Percentiles rank a stretch among this genome's conserved stretches.
These are phyloP conservation scores for Cadophora malorum DNA, from an alignment of 2,329 filamentous ascomycete genomes.

Conservation along the genomic window DNA sequence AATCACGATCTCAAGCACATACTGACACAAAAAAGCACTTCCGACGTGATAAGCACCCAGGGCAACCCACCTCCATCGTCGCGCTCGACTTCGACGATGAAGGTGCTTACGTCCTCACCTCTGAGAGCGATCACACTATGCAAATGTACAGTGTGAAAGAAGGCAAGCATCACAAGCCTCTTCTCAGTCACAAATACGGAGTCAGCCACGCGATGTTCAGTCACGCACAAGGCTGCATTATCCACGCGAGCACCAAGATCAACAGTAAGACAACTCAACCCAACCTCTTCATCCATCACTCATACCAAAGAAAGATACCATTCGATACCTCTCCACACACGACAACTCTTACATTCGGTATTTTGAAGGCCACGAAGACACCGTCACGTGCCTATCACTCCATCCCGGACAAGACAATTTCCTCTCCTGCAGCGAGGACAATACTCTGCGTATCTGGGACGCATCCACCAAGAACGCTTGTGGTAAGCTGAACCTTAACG, in stretches of 20 bases:
- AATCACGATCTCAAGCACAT: slow-evolving; percentile 19
- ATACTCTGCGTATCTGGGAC: slow-evolving; percentile 92
- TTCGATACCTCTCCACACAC: slow-evolving; percentile 86
- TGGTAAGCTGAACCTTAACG: slow-evolving; percentile 80
- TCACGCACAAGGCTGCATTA: slow-evolving; percentile 83
- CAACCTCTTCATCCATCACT: not conserved
- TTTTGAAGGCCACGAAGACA: slow-evolving; percentile 86
- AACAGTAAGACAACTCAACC: slow-evolving; percentile 65
- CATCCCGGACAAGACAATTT: slow-evolving; percentile 90
- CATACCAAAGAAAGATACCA: slow-evolving; percentile 64
- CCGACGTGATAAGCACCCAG: slow-evolving; percentile 52
- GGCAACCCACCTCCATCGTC: slow-evolving; percentile 67
- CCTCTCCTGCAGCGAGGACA: slow-evolving; percentile 88
- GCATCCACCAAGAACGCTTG: slow-evolving; percentile 75
- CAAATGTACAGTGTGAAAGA: slow-evolving; percentile 95
- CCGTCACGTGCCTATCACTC: slow-evolving; percentile 83
- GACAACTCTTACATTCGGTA: slow-evolving; percentile 97
- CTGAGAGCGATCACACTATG: slow-evolving; percentile 92
- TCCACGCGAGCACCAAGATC: slow-evolving; percentile 95
- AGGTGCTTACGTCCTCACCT: slow-evolving; percentile 89
- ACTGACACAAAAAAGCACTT: slow-evolving; percentile 56
- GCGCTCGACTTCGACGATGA: slow-evolving; percentile 97
- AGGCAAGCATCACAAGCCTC: slow-evolving; percentile 84
- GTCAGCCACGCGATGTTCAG: slow-evolving; percentile 94
- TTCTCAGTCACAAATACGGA: slow-evolving; percentile 96